These are phyloP conservation scores for Cicer pinnatifidum DNA, from an alignment of 306 rosid species.

Conservation along the genomic window DNA sequence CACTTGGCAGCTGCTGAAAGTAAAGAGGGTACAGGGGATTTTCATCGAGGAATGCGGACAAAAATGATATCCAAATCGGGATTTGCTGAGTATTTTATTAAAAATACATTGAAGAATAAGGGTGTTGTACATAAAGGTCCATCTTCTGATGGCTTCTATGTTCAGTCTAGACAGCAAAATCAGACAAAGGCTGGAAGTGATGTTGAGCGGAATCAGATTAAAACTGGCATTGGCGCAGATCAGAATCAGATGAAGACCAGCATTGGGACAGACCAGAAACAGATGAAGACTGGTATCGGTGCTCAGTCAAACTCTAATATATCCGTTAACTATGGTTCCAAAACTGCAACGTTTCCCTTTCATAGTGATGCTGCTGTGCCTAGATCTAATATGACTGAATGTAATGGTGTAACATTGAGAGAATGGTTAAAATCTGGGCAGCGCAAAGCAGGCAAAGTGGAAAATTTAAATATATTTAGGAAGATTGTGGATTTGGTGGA, in stretches of 20 bases:
- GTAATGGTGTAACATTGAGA: conserved; percentile 70
- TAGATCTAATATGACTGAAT: conserved; percentile 50
- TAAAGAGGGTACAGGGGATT: conserved; percentile 52
- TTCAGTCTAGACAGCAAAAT: conserved; percentile 54
- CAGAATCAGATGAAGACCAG: conserved; percentile 52
- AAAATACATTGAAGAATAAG: conserved; percentile 79
- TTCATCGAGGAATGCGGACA: conserved; percentile 67
- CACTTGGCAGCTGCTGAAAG: conserved; percentile 55
- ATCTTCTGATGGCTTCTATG: conserved; percentile 43
- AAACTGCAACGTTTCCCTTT: conserved; percentile 51
- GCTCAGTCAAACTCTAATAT: conserved; percentile 49
- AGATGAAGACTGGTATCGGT: conserved; percentile 24
- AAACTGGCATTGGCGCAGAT: conserved; percentile 25
- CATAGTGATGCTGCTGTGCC: conserved; percentile 38
- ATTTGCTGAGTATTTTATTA: conserved; percentile 81
- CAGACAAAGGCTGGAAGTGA: conserved; percentile 49
- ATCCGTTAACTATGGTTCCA: conserved; percentile 45
- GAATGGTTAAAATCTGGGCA: conserved; percentile 71
- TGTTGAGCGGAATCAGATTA: conserved; percentile 40
- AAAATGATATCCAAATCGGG: conserved; percentile 85
- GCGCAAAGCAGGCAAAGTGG: conserved; percentile 61
- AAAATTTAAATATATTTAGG: conserved; percentile 67
- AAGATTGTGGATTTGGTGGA: conserved; percentile 80
- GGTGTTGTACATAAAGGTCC: conserved; percentile 70
- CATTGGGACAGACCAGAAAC: conserved; percentile 39